Conservation (phyloP, 768 basidiomycete genomes). For the Hygrophorus russula region DNA sequence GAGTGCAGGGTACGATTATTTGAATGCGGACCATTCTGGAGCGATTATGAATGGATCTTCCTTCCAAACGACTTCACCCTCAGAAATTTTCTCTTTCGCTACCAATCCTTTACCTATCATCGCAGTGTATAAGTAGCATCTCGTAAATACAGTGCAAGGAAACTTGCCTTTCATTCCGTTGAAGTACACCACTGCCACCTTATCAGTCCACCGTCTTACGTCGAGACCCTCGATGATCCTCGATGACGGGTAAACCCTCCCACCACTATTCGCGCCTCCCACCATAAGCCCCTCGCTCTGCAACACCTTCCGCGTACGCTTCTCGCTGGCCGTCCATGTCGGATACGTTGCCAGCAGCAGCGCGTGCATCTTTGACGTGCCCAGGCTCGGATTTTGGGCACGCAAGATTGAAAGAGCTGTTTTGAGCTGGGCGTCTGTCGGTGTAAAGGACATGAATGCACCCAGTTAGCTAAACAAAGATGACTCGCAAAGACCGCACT, state of each 20-base stretch:
- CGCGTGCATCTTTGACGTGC: slow-evolving; percentile 61
- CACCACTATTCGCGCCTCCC: slow-evolving; percentile 1
- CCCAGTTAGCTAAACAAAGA: neutral
- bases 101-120: slow-evolving; percentile 79
- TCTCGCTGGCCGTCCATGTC: slow-evolving; percentile 76
- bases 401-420: slow-evolving; percentile 44
- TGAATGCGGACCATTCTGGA: slow-evolving; percentile 55
- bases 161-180: slow-evolving; percentile 60
- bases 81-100: slow-evolving; percentile 50
- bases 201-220: slow-evolving; percentile 47
- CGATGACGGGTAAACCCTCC: slow-evolving; percentile 45
- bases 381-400: slow-evolving; percentile 47
- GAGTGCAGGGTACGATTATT: neutral
- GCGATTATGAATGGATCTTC: slow-evolving; percentile 75
- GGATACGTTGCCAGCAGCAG: slow-evolving; percentile 48
- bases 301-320: slow-evolving; percentile 63
- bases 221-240: slow-evolving; percentile 54
- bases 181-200: slow-evolving; percentile 59
- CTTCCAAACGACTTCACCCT: slow-evolving; percentile 74
- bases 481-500: too few species aligned
- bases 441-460: slow-evolving; percentile 14
- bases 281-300: slow-evolving; percentile 44
- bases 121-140: slow-evolving; percentile 19
- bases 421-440: slow-evolving; percentile 54
- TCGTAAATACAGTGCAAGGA: too few species aligned